A percentile compares a stretch with the other conserved stretches of the same genome.
phyloP scores from a whole-genome alignment of 176 grass and related monocot genomes.

The Zoysia japonica region DNA sequence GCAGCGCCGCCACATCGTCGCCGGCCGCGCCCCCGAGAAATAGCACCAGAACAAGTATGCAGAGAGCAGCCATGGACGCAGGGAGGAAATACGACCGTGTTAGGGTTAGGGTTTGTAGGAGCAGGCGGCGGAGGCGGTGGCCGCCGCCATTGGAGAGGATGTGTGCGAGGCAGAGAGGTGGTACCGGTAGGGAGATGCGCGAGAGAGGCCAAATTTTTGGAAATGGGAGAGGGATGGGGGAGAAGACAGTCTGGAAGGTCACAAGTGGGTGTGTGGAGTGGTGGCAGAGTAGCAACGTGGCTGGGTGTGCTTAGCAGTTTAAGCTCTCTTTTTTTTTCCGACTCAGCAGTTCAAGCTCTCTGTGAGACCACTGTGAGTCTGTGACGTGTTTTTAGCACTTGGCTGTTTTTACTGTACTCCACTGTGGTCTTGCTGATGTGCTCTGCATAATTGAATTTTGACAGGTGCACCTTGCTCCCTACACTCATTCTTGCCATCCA shows the following conservation, averaged over 20 bases:
- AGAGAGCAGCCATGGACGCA: constrained; percentile 50
- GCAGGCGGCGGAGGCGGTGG: constrained; percentile 5
- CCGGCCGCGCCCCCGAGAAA: constrained; percentile 40
- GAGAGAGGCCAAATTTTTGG: constrained; percentile 47
- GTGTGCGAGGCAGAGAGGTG: constrained; percentile 7
- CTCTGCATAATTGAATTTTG: neutral
- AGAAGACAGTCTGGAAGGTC: constrained; percentile 52
- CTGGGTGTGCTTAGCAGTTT: constrained; percentile 28
- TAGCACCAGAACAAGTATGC: constrained; percentile 30
- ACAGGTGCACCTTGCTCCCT: neutral
- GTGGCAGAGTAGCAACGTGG: no score
- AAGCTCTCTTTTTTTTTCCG: neutral
- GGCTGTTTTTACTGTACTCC: neutral
- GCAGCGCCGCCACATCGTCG: constrained; percentile 69
- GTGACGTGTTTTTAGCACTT: neutral
- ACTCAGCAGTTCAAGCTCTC: neutral
- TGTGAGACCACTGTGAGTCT: constrained; percentile 4
- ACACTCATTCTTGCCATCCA: neutral
- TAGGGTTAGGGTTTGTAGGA: constrained; percentile 51
- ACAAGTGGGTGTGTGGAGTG: constrained; percentile 27
- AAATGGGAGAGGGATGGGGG: constrained; percentile 18
- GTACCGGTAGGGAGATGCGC: neutral
- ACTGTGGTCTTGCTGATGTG: neutral
- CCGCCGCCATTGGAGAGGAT: constrained; percentile 51
- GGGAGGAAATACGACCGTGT: neutral